Evolutionary conservation across 1,284 basidiomycete genomes (phyloP).

Genomic region (Ustilago sp.): DNA sequence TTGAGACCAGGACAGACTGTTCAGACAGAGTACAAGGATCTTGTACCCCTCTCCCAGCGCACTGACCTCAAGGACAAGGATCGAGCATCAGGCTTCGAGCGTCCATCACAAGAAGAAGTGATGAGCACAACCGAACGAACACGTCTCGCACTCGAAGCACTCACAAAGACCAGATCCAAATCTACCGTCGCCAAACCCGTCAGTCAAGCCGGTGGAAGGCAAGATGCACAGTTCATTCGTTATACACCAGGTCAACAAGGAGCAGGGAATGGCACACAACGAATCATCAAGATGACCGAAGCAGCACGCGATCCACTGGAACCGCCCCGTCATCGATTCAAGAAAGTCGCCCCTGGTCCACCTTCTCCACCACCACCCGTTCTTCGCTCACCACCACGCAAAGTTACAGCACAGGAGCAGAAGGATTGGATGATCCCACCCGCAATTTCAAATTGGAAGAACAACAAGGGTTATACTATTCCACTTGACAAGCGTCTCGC

Average conservation of each 20-base stretch:
- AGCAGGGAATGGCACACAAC: constrained; percentile 79
- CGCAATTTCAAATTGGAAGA: constrained; percentile 99
- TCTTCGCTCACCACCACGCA: constrained; percentile 91
- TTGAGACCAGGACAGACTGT: constrained; percentile 85
- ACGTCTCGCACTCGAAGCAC: constrained; percentile 87
- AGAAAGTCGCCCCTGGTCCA: constrained; percentile 95
- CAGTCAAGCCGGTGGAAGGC: constrained; percentile 41
- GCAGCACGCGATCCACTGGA: constrained; percentile 88
- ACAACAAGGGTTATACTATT: constrained; percentile 99
- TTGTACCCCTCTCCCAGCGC: constrained; percentile 90
- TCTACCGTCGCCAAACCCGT: constrained; percentile 82
- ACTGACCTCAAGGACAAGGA: constrained; percentile 79
- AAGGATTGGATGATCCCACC: constrained; percentile 99
- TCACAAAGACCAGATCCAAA: constrained; percentile 95
- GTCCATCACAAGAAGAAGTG: constrained; percentile 91
- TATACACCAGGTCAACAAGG: constrained; percentile 91
- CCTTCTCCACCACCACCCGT: constrained; percentile 98
- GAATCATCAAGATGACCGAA: constrained; percentile 96
- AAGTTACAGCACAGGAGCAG: constrained; percentile 95
- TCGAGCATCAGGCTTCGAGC: constrained; percentile 77
- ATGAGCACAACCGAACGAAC: constrained; percentile 90
- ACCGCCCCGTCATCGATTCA: constrained; percentile 96
- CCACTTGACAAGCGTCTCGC: constrained; percentile 97
- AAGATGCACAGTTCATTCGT: constrained; percentile 79
- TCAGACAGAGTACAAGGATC: constrained; percentile 96